A percentile compares a stretch with the other conserved stretches of the same genome.
Conservation (phyloP, 257 asterid genomes). For the Penstemon eatonii region DNA sequence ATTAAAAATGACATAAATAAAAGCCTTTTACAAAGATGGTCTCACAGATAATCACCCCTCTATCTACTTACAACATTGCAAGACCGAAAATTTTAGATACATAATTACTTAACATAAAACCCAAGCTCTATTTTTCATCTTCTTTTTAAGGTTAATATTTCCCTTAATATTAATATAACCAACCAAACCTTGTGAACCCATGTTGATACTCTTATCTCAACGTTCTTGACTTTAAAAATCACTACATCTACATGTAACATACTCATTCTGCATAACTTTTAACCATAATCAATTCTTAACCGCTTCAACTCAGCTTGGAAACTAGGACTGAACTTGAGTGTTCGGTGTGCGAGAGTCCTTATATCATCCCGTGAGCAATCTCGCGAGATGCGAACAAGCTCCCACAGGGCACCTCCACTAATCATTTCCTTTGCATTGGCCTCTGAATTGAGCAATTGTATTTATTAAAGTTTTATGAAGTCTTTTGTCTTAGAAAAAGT, state of each 20-base stretch:
- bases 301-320: constrained; percentile 66
- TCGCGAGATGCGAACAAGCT: constrained; percentile 69
- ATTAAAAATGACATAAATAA: constrained; percentile 1
- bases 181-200: constrained; percentile 25
- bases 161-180: background rate
- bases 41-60: constrained; percentile 2
- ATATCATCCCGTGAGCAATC: constrained; percentile 76
- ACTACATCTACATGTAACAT: background rate
- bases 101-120: background rate
- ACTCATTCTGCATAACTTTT: constrained; percentile 28
- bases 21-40: background rate
- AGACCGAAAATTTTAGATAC: constrained; percentile 9
- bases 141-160: background rate
- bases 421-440: constrained; percentile 73
- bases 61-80: constrained; percentile 26
- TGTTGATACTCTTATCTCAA: constrained; percentile 4
- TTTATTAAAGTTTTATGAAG: background rate
- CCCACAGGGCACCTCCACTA: constrained; percentile 70
- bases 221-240: constrained; percentile 13
- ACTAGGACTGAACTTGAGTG: constrained; percentile 51
- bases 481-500: background rate
- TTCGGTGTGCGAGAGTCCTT: constrained; percentile 62
- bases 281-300: constrained; percentile 52
- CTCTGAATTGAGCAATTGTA: constrained; percentile 37
- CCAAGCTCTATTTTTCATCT: background rate